Evolutionary conservation across 2,329 filamentous ascomycete species (phyloP).

Genomic region (Alternaria brassicae): DNA sequence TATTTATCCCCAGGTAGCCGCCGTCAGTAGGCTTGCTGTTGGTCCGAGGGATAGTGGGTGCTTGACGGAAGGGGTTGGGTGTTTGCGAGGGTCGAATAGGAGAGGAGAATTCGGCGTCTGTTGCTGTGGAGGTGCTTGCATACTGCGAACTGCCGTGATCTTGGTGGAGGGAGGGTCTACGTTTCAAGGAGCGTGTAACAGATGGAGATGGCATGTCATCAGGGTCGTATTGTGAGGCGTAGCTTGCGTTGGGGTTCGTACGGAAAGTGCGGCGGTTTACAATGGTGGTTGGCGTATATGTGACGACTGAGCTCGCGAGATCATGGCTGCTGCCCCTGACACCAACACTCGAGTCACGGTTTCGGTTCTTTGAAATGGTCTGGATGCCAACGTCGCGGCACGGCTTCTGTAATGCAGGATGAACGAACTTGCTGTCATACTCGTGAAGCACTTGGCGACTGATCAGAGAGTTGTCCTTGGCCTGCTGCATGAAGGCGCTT

Average conservation of each 20-base stretch:
- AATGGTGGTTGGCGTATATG: constrained; percentile 67
- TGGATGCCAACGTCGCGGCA: constrained; percentile 83
- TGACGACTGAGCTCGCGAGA: constrained; percentile 62
- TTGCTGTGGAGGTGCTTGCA: constrained; percentile 49
- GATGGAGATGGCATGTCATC: constrained; percentile 55
- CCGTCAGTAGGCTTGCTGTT: constrained; percentile 62
- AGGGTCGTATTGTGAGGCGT: constrained; percentile 74
- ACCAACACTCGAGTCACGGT: constrained; percentile 48
- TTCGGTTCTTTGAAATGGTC: constrained; percentile 57
- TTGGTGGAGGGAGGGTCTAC: constrained; percentile 37
- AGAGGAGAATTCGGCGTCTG: constrained; percentile 51
- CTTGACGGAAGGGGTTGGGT: constrained; percentile 60
- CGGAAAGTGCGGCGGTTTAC: constrained; percentile 77
- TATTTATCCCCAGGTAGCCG: constrained; percentile 80
- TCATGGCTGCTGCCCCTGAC: constrained; percentile 53
- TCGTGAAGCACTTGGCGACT: constrained; percentile 93
- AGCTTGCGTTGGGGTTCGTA: constrained; percentile 84
- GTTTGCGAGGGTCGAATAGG: constrained; percentile 56
- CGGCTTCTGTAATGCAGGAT: constrained; percentile 82
- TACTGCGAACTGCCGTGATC: constrained; percentile 39
- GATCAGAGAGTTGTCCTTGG: constrained; percentile 82
- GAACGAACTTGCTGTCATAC: constrained; percentile 95
- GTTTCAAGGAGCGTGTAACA: constrained; percentile 26
- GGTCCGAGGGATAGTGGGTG: constrained; percentile 57
- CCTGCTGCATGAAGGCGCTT: constrained; percentile 79